phyloP scores from a whole-genome alignment of 495 filamentous ascomycete genomes.

The Trichoderma gamsii region DNA sequence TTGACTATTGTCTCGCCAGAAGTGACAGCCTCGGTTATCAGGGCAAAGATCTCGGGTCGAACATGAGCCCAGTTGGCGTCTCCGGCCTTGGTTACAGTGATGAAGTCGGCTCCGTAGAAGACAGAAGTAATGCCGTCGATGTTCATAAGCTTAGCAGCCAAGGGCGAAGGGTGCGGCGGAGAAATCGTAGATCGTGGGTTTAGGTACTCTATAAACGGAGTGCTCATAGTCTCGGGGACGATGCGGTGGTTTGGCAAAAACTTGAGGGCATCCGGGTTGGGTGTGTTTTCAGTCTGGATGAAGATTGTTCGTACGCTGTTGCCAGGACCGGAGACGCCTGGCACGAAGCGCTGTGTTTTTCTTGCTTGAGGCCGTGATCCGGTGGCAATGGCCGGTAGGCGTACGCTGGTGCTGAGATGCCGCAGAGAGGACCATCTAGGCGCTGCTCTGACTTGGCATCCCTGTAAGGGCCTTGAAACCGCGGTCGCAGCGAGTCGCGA shows the following conservation, averaged over 20 bases:
- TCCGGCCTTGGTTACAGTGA: conserved; percentile 86
- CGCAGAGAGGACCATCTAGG: not conserved
- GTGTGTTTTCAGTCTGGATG: conserved; percentile 93
- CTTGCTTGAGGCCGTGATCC: conserved; percentile 22
- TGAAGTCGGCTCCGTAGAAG: conserved; percentile 94
- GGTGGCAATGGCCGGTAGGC: conserved; percentile 14
- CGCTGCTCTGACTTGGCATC: not conserved
- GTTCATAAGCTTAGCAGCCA: conserved; percentile 81
- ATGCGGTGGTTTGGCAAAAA: conserved; percentile 84
- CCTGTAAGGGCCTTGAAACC: not conserved
- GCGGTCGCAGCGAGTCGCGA: conserved; percentile 2
- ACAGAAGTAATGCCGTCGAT: conserved; percentile 87
- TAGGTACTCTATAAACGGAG: conserved; percentile 85
- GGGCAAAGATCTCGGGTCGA: conserved; percentile 87
- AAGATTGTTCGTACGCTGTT: conserved; percentile 71
- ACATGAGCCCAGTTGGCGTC: conserved; percentile 90
- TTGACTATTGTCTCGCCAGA: conserved; percentile 76
- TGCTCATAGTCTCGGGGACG: conserved; percentile 62
- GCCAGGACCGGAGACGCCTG: conserved; percentile 10
- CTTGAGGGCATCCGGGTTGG: conserved; percentile 87
- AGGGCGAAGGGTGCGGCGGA: conserved; percentile 85
- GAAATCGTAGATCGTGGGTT: conserved; percentile 80
- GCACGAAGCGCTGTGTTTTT: conserved; percentile 15
- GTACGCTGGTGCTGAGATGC: conserved; percentile 7
- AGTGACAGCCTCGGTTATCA: conserved; percentile 87